phyloP scores from a whole-genome alignment of 2,329 filamentous ascomycete species.

The Nannizziopsis arthrosporioides region DNA sequence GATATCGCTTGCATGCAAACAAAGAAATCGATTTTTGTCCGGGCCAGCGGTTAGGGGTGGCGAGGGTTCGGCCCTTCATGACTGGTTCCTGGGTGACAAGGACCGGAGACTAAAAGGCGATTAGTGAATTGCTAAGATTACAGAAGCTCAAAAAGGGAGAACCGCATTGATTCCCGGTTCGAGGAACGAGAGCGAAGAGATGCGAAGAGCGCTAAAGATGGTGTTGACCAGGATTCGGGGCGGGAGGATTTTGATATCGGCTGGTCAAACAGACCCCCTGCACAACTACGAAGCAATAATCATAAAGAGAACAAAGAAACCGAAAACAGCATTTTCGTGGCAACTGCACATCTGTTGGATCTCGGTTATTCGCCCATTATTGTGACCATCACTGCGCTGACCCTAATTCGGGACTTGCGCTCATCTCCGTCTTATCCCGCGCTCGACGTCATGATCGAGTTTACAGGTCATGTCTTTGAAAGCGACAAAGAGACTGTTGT shows the following conservation, averaged over 20 bases:
- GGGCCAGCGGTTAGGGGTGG: slow-evolving; percentile 6
- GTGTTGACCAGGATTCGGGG: neutral
- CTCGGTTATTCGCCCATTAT: neutral
- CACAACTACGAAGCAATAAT: neutral
- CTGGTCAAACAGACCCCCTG: neutral
- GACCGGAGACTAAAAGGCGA: too few species aligned
- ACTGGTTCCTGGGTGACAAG: slow-evolving; percentile 1
- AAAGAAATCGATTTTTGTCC: slow-evolving; percentile 4
- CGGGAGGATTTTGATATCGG: neutral
- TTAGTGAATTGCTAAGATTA: too few species aligned
- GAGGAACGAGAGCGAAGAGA: neutral
- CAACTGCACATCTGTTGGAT: neutral
- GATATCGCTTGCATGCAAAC: slow-evolving; percentile 1
- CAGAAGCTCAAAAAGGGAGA: neutral
- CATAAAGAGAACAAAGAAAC: slow-evolving; percentile 7
- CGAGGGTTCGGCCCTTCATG: neutral
- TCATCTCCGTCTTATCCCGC: too few species aligned
- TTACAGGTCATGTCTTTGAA: too few species aligned
- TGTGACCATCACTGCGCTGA: neutral
- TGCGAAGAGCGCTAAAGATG: neutral
- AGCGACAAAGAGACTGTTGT: too few species aligned
- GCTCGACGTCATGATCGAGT: too few species aligned
- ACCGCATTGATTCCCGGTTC: neutral
- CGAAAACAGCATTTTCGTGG: slow-evolving; percentile 2
- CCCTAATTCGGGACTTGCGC: neutral